Evolutionary conservation across 805 yeast species (phyloP).

Genomic region (Priceomyces medius): DNA sequence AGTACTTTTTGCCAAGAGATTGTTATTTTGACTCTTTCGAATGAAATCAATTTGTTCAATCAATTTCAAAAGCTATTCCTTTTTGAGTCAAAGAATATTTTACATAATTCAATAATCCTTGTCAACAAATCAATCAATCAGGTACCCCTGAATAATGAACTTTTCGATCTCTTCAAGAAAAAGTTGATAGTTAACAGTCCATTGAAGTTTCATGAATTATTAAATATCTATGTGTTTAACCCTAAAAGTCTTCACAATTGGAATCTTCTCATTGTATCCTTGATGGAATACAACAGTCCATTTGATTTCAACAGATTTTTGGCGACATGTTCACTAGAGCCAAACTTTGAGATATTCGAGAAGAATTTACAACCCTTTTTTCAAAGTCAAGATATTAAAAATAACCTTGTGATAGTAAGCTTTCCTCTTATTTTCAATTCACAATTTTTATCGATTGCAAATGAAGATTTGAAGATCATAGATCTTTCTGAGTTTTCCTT

Average conservation of each 20-base stretch:
- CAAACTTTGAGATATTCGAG: conserved; percentile 15
- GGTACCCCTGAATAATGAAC: conserved; percentile 12
- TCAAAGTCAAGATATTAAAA: conserved; percentile 33
- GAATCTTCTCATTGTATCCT: conserved; percentile 44
- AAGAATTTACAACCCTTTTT: conserved; percentile 17
- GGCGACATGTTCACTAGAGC: conserved; percentile 15
- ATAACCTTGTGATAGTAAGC: conserved; percentile 51
- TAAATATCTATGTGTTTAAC: conserved; percentile 46
- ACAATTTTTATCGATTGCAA: conserved; percentile 27
- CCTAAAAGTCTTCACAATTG: conserved; percentile 43
- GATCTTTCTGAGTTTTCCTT: conserved; percentile 24
- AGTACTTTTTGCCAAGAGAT: conserved; percentile 25
- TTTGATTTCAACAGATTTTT: conserved; percentile 17
- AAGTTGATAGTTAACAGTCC: conserved; percentile 52
- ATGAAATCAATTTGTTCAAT: conserved; percentile 29
- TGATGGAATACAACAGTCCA: conserved; percentile 43
- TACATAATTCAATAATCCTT: conserved; percentile 55
- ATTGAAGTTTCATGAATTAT: conserved; percentile 47
- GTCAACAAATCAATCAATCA: conserved; percentile 42
- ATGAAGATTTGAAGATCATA: conserved; percentile 13
- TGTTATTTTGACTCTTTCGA: conserved; percentile 30
- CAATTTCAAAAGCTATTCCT: conserved; percentile 21
- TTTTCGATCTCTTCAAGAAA: conserved; percentile 47
- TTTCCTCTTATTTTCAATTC: conserved; percentile 47
- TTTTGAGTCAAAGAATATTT: conserved; percentile 37